These are phyloP conservation scores for Umbelopsis isabellina DNA, from an alignment of 192 early-diverging fungal genomes.

Conservation along the genomic window DNA sequence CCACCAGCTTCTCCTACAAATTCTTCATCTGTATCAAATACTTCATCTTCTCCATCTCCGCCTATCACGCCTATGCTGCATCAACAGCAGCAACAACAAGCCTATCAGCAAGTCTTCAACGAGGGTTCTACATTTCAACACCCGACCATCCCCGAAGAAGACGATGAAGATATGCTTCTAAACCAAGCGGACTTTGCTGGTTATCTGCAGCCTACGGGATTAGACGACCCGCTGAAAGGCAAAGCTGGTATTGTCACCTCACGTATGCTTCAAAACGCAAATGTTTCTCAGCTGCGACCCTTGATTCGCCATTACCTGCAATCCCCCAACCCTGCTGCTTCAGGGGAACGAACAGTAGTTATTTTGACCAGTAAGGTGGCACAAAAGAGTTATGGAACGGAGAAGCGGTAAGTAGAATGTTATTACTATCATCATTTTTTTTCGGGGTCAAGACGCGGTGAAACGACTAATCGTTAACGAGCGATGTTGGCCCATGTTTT, in stretches of 20 bases:
- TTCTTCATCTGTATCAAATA: constrained; percentile 20
- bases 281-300: constrained; percentile 35
- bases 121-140: constrained; percentile 9
- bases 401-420: constrained; percentile 67
- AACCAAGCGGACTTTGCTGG: constrained; percentile 22
- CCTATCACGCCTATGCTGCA: constrained; percentile 30
- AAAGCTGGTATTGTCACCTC: constrained; percentile 21
- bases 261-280: constrained; percentile 13
- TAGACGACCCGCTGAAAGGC: constrained; percentile 8
- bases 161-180: constrained; percentile 17
- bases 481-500: background rate
- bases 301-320: constrained; percentile 51
- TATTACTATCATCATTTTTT: constrained; percentile 11
- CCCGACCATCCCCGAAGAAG: constrained; percentile 20
- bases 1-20: constrained; percentile 32
- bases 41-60: constrained; percentile 26
- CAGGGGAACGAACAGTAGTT: constrained; percentile 69
- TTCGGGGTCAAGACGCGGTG: too few species aligned
- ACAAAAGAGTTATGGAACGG: constrained; percentile 93
- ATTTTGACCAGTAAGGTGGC: constrained; percentile 86
- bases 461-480: too few species aligned
- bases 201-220: background rate
- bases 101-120: constrained; percentile 18
- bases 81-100: constrained; percentile 9
- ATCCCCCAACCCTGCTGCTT: constrained; percentile 42